A percentile compares a stretch with the other conserved stretches of the same genome.
phyloP scores from a whole-genome alignment of 2,329 filamentous ascomycete species.

The Amylocarpus encephaloides region DNA sequence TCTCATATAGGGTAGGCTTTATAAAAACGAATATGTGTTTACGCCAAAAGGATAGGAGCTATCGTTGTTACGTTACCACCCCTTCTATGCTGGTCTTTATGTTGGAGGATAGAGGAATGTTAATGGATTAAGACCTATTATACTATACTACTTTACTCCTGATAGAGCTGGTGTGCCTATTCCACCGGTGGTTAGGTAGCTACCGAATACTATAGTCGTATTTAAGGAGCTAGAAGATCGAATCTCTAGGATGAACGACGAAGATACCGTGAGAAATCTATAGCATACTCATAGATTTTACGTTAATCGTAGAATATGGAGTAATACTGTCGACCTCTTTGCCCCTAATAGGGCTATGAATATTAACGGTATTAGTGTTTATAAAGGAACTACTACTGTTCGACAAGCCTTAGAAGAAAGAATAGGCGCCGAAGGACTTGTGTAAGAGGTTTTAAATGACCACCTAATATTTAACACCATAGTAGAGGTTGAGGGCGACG shows the following conservation, averaged over 20 bases:
- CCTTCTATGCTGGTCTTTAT: slow-evolving; percentile 5
- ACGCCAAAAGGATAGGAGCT: slow-evolving; percentile 1
- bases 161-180: slow-evolving; percentile 4
- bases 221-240: not conserved
- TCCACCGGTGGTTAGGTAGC: not conserved
- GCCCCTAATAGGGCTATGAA: slow-evolving; percentile 1
- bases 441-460: slow-evolving; percentile 6
- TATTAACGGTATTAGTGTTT: not conserved
- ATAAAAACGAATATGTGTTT: slow-evolving; percentile 3
- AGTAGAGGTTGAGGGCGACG: slow-evolving; percentile 3
- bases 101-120: slow-evolving; percentile 7
- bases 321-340: slow-evolving; percentile 7
- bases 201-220: not conserved
- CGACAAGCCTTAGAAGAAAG: slow-evolving; percentile 1
- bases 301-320: slow-evolving; percentile 9
- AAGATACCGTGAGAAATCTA: slow-evolving; percentile 6
- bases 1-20: slow-evolving; percentile 5
- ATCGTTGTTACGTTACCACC: not conserved
- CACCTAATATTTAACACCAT: slow-evolving; percentile 1
- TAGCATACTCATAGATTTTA: slow-evolving; percentile 8
- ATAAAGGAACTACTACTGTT: not conserved
- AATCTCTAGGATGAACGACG: slow-evolving; percentile 4
- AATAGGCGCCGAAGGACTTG: slow-evolving; percentile 4
- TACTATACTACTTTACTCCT: slow-evolving; percentile 8
- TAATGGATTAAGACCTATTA: not conserved